Evolutionary conservation across 352 stramenopile species (phyloP), one percentile per base, ranked within the genome.

Genomic region (Phytopythium oedochilum): DNA sequence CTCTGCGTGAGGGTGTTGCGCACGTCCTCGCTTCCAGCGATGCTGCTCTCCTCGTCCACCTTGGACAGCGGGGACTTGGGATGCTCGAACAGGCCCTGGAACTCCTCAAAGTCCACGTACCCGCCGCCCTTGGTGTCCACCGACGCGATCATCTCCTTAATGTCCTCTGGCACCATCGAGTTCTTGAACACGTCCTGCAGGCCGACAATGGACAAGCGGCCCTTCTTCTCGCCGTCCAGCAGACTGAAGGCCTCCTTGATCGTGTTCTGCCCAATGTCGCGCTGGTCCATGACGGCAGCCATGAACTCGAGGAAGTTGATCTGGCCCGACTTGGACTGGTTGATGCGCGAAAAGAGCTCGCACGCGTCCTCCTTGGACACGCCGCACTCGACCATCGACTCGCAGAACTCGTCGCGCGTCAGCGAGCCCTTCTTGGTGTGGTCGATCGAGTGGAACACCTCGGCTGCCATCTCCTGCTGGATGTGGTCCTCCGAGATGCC

Each of bases 261-360:
- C 3, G 87, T 91, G 55, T 96, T 94, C 68, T 98, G 89, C 17
- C 75, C 78, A 53, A 94, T 88, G 20, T 89, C 78, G 36, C 87
- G 83, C 54, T 94, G 73, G 61, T 98, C 91, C 63, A 99, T 86
- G 8, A 92, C 94, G 3, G 94, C 96, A 10, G 94, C 96, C 58
- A 98, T 82, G 71, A 98, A 98, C 75, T 99, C 96, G 6, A 97
- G 88, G 61, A 98, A 98, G 58, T 97, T 89, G 32, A 99, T 96
- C 35, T 89, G 62, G 0, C 89, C 88, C 10, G 61, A 81, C 57
- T 89, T 90, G 31, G 75, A 88, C 60, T 90, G 82, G 54, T 92
- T 88, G 48, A 92, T 91, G 15, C 76, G 80, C 20, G 63, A 61
- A 45, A 92, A 92, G 6, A 91, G 64, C 23, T 95, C 84, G 20